Conservation (phyloP, 345 rosid genomes). For the Eucalyptus decipiens region DNA sequence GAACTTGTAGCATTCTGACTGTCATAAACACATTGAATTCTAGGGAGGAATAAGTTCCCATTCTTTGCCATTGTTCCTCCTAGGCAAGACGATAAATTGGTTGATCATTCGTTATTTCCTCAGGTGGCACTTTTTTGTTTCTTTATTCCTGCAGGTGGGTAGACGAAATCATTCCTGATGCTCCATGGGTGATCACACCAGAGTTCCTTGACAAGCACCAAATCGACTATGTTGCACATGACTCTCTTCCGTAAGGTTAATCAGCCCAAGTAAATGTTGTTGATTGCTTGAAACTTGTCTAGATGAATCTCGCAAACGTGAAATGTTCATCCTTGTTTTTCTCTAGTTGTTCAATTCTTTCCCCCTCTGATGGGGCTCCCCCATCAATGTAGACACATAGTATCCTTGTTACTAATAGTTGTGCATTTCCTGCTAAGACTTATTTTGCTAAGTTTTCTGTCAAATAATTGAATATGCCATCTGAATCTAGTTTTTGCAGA, state of each 20-base stretch:
- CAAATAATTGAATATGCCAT: background rate
- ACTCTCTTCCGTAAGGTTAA: slow-evolving; percentile 71
- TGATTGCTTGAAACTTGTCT: background rate
- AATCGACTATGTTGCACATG: slow-evolving; percentile 81
- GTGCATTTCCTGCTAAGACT: background rate
- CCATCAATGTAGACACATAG: background rate
- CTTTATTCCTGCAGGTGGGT: slow-evolving; percentile 60
- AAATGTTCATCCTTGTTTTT: background rate
- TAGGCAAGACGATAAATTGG: background rate
- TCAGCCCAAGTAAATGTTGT: background rate
- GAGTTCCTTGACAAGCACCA: slow-evolving; percentile 77
- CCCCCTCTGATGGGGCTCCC: background rate
- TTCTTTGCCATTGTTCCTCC: background rate
- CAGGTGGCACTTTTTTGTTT: background rate
- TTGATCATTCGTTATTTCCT: background rate
- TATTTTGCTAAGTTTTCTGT: background rate
- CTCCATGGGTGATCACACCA: slow-evolving; percentile 83
- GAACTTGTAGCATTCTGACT: background rate
- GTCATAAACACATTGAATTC: background rate
- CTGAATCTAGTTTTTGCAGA: background rate
- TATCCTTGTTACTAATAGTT: background rate
- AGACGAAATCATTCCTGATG: slow-evolving; percentile 86
- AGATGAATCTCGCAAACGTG: background rate
- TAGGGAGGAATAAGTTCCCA: background rate
- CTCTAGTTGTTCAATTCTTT: background rate